Base-by-base conservation (phyloP, 2,329 filamentous ascomycete genomes). In the Catunica adiposa region DNA sequence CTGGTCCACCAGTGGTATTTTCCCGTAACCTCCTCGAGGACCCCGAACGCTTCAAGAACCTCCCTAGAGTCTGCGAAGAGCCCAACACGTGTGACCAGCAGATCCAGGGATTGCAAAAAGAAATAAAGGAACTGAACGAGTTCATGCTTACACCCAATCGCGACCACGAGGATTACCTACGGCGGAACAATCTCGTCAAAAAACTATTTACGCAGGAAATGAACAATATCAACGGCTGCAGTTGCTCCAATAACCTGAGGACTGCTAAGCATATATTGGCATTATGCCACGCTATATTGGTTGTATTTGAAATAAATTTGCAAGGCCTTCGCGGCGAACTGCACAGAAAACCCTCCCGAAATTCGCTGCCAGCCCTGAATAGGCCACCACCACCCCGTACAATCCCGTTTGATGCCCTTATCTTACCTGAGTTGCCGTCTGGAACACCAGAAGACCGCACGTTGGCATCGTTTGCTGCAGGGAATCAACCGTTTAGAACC, bases 251-350 rank as follows among this genome's bases (percentile, higher is more conserved):
- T 14, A 25, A 40, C 3, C 42, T 46, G 3, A 29, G 47, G 15
- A 38, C 40, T 2, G 51, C 56, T 17, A 38, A 46, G 15, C 11
- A 29, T 1, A 51, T 57, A 20, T 54, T 57, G 9, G 51, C 54
- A 20, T n/a, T 42, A 17, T 57, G 56, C 38, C 42, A 54, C 26
- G 42, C 51, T 9, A 47, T 57, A n/a, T 22, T 57, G 17, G 34
- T 26, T 17, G 51, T 57, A 7, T 57, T 54, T 11, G 51, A 57
- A 8, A 40, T 57, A 5, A 57, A 51, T 31, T 44, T 54, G 6
- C 22, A 50, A 34, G 44, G 51, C 23, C 17, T 57, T 15, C 38
- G 42, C 44, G 42, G 56, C 17, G 29, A 31, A 14, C 20, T 51
- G 5, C 25, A 38, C 22, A 3, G 31, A 9, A 48, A 48, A 38